Evolutionary conservation across 2,329 filamentous ascomycete species (phyloP), one percentile per base, ranked within the genome.

Genomic region (Colletotrichum sp.): DNA sequence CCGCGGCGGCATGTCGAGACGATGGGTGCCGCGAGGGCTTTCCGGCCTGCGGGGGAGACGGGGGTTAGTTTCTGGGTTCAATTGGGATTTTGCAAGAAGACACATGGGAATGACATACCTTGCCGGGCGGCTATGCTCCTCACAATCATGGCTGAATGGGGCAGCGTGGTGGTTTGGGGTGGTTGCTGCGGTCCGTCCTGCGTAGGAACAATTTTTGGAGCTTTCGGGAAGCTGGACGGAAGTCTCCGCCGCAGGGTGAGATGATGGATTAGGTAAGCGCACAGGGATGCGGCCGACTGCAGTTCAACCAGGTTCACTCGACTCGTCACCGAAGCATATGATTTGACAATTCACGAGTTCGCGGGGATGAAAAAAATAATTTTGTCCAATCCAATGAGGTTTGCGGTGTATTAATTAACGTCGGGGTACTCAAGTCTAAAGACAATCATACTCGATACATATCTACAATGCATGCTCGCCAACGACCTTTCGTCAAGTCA

Each of bases 111-210:
- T 68, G 76, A 80, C 87, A 80, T 84, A 92, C 91, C 88, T 83
- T 91, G 86, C 89, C 90, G 90, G 83, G 88, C 84, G 69, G 86
- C 86, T 78, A 87, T 84, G 82, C 87, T 91, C 86, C 90, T 88
- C 79, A 90, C 80, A 81, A 92, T 91, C 91, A 92, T 92, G 79
- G 81, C 84, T 83, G 25, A 82, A 78, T 75, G 80, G 76, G 78
- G 78, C 78, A 72, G 72, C 72, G 68, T 74, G 59, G 36, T 77
- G 62, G 44, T 71, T 79, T 80, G 91, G 90, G 89, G 92, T 92
- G 78, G 81, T 84, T 83, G 80, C 78, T 77, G 80, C 74, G 36
- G 34, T 68, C 59, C 30, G 49, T 68, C 59, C 30, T 78, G 78
- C 76, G 73, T 57, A 67, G 62, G 72, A 69, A 77, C 78, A 61